Base-by-base conservation (phyloP, 129 eudicot genomes). In the Arctium minus region DNA sequence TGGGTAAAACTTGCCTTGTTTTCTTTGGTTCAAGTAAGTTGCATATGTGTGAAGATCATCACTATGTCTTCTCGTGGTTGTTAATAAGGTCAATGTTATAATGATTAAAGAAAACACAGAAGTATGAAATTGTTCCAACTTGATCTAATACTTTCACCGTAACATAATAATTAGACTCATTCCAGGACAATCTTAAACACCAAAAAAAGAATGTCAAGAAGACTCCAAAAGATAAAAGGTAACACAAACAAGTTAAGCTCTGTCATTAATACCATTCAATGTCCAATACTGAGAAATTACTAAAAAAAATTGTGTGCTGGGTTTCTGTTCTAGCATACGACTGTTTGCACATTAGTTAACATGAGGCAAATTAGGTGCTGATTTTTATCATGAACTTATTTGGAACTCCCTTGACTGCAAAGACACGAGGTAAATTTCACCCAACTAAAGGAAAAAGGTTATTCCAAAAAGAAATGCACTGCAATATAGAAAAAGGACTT, bases 401-500 rank as follows among this genome's bases (percentile, higher is more conserved):
- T 22, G 71, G 37, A 74, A 74, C 76, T 67, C 53, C 15, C 11
- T 83, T 73, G 56, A 8, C 77, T 5, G 62, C 15, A 32, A 50
- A 76, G 56, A 38, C 11, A 18, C 36, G 22, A 72, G 35, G 46
- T 35, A 69, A 48, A 67, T 39, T 62, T 78, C 60, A 71, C 74
- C 72, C 62, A 74, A 80, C 35, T 36, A 73, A 70, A 71, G 70
- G 48, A 2, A 64, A 62, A 53, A 6, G 69, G 6, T 60, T 5
- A 62, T 18, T n/a, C 30, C 30, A 37, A 87, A 6, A 65, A 56
- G 46, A 53, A 17, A 1, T 27, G 39, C 30, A 13, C 13, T 33
- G 32, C 36, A 29, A 74, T 68, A 73, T 1, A 67, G 30, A 75
- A 69, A 70, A 80, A 30, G 12, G 70, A 91, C 97, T 93, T 89